A percentile compares a stretch with the other conserved stretches of the same genome.
These are phyloP conservation scores for Orbilia quercus DNA, from an alignment of 2,329 filamentous ascomycete species.

Conservation along the genomic window DNA sequence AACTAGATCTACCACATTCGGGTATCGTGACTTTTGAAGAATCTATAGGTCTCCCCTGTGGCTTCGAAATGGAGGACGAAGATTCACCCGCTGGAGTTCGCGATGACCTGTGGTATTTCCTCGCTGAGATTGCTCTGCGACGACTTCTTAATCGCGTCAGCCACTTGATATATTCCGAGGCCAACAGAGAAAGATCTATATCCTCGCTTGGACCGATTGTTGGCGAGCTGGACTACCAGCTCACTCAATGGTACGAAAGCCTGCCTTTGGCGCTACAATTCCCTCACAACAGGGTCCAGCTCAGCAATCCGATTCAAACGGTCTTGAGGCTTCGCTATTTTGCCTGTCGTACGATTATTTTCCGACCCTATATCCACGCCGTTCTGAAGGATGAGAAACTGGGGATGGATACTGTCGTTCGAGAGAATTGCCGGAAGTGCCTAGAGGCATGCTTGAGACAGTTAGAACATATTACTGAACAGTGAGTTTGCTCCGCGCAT, in stretches of 20 bases:
- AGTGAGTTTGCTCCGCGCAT: constrained; percentile 70
- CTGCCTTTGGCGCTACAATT: constrained; percentile 80
- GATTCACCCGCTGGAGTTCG: constrained; percentile 73
- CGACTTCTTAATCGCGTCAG: constrained; percentile 81
- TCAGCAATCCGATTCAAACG: constrained; percentile 80
- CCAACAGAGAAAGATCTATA: constrained; percentile 65
- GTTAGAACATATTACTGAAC: constrained; percentile 79
- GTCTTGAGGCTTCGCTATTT: constrained; percentile 83
- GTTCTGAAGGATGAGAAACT: constrained; percentile 81
- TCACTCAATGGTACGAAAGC: constrained; percentile 86
- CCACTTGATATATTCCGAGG: constrained; percentile 81
- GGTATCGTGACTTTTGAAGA: constrained; percentile 86
- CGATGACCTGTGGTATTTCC: constrained; percentile 86
- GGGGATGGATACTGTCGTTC: constrained; percentile 76
- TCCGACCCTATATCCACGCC: constrained; percentile 82
- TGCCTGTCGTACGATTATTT: constrained; percentile 86
- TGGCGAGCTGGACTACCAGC: constrained; percentile 81
- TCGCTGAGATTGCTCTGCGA: constrained; percentile 82
- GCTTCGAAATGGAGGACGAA: constrained; percentile 77
- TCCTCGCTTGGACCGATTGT: constrained; percentile 80
- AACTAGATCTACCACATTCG: constrained; percentile 83
- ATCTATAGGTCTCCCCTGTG: constrained; percentile 79
- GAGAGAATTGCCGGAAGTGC: constrained; percentile 82
- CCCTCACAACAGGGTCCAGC: constrained; percentile 74
- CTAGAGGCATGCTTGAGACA: constrained; percentile 83